Conservation (phyloP, 805 yeast genomes). For the Wickerhamiella lipophila region DNA sequence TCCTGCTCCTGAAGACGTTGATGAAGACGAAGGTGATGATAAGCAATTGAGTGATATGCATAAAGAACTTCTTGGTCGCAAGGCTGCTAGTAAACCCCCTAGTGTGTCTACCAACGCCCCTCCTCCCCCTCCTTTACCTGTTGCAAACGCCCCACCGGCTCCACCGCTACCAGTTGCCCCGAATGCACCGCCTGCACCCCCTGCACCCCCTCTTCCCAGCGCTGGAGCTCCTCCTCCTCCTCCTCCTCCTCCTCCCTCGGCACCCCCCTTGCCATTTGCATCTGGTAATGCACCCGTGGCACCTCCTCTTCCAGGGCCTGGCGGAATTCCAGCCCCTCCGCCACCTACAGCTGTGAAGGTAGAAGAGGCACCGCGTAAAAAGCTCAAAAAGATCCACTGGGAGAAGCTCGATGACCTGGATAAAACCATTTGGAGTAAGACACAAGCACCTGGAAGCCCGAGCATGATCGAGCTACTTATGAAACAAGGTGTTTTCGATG, state of each 20-base stretch:
- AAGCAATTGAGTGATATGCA: slow-evolving; percentile 21
- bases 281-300: slow-evolving; percentile 23
- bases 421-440: slow-evolving; percentile 66
- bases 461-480: slow-evolving; percentile 49
- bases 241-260: slow-evolving; percentile 19
- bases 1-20: not conserved
- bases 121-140: slow-evolving; percentile 20
- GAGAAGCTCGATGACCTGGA: slow-evolving; percentile 77
- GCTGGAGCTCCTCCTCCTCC: slow-evolving; percentile 19
- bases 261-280: slow-evolving; percentile 26
- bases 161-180: slow-evolving; percentile 20
- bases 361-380: slow-evolving; percentile 27
- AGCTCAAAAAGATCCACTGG: slow-evolving; percentile 94
- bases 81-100: slow-evolving; percentile 19
- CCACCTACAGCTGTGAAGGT: not conserved
- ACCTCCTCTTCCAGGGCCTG: slow-evolving; percentile 20
- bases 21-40: slow-evolving; percentile 14
- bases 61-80: slow-evolving; percentile 13
- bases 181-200: slow-evolving; percentile 21
- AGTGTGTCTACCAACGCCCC: slow-evolving; percentile 12
- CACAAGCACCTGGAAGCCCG: slow-evolving; percentile 36
- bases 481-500: slow-evolving; percentile 68
- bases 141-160: slow-evolving; percentile 23
- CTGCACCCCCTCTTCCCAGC: slow-evolving; percentile 27
- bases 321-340: slow-evolving; percentile 2